phyloP scores from a whole-genome alignment of 2,329 filamentous ascomycete genomes.

The Camillea tinctor region DNA sequence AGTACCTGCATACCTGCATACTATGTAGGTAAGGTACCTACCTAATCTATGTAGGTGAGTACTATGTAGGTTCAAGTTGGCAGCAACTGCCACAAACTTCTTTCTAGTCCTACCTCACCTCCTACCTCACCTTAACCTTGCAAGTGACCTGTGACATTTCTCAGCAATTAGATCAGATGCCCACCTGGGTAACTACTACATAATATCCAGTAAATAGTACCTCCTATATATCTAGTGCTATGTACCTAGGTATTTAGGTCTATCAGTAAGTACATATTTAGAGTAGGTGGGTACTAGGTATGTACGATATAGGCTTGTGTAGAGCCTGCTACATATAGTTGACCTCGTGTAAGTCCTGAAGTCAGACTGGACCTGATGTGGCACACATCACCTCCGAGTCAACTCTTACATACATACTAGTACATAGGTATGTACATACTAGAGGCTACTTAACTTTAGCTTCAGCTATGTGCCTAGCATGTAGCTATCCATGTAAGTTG shows the following conservation, averaged over 20 bases:
- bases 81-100: not conserved
- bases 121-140: too few relatives aligned
- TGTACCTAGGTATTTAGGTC: too few relatives aligned
- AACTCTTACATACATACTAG: not conserved
- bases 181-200: too few relatives aligned
- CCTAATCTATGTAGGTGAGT: not conserved
- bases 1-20: not conserved
- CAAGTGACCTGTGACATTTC: not conserved
- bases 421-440: too few relatives aligned
- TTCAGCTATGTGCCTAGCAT: too few relatives aligned
- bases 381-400: not conserved
- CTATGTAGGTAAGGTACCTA: not conserved
- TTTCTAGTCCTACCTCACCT: not conserved
- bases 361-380: not conserved
- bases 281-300: too few relatives aligned
- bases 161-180: too few relatives aligned
- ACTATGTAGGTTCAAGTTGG: not conserved
- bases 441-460: too few relatives aligned
- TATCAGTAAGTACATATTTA: not conserved
- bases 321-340: not conserved
- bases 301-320: too few relatives aligned
- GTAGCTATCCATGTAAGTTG: too few relatives aligned
- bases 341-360: not conserved
- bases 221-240: not conserved
- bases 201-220: too few relatives aligned